phyloP scores from a whole-genome alignment of 2,329 filamentous ascomycete genomes.

The Fonsecaea pugnacius region DNA sequence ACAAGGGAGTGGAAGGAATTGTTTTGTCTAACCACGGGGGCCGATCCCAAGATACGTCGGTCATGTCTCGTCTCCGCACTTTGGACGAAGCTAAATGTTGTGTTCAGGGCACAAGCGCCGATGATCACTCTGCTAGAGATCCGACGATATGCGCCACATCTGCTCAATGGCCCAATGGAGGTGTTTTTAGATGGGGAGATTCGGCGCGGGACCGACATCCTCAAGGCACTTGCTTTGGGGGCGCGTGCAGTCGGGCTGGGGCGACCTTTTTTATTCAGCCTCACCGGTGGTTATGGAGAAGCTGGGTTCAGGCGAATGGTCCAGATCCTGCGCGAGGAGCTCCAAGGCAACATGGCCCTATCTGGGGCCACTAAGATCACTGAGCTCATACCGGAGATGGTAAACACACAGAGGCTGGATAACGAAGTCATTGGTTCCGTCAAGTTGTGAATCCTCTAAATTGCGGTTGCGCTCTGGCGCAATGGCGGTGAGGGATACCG shows the following conservation, averaged over 20 bases:
- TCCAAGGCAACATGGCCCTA: conserved; percentile 45
- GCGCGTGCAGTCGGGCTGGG: conserved; percentile 60
- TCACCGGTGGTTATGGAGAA: conserved; percentile 54
- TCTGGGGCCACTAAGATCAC: conserved; percentile 40
- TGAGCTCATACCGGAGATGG: conserved; percentile 40
- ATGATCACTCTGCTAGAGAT: conserved; percentile 59
- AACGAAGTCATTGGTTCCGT: conserved; percentile 41
- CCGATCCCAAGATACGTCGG: conserved; percentile 55
- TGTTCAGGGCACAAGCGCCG: conserved; percentile 46
- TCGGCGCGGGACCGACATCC: conserved; percentile 58
- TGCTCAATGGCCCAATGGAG: conserved; percentile 55
- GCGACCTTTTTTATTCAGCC: conserved; percentile 57
- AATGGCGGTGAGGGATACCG: background rate
- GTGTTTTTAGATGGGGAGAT: conserved; percentile 61
- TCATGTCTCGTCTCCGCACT: background rate
- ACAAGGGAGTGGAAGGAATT: conserved; percentile 58
- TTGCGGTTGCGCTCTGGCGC: background rate
- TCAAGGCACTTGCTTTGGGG: conserved; percentile 59
- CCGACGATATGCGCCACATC: conserved; percentile 54
- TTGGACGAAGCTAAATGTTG: background rate
- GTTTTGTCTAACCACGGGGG: conserved; percentile 64
- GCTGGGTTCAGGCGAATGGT: conserved; percentile 54
- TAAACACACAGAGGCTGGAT: conserved; percentile 43
- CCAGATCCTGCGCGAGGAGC: conserved; percentile 42
- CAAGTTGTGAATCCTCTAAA: conserved; percentile 36